Evolutionary conservation across 176 grass and related monocot genomes (phyloP).

Genomic region (Eleusine indica): DNA sequence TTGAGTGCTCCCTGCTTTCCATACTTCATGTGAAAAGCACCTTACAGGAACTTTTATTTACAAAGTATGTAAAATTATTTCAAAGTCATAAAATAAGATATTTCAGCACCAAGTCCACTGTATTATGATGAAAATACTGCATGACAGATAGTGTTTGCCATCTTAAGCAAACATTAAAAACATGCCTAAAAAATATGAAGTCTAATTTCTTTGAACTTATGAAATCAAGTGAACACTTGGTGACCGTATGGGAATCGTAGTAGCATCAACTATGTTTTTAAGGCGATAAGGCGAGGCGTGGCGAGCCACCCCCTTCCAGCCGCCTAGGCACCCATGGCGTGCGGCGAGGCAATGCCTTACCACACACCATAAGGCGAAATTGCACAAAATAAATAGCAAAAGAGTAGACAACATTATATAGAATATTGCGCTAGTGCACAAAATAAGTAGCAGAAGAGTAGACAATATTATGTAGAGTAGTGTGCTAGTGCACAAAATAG

Average conservation of each 20-base stretch:
- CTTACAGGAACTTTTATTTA: slow-evolving; percentile 12
- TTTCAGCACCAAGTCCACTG: neutral
- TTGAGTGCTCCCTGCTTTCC: neutral
- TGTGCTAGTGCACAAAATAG: too few relatives aligned
- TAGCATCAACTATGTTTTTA: neutral
- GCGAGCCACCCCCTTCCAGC: too few relatives aligned
- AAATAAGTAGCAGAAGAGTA: too few relatives aligned
- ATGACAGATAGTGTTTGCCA: neutral
- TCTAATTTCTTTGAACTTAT: neutral
- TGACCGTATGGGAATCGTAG: neutral
- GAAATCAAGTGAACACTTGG: neutral
- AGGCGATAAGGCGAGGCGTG: too few relatives aligned
- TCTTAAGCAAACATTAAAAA: slow-evolving; percentile 2
- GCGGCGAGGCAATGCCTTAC: too few relatives aligned
- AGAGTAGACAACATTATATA: too few relatives aligned
- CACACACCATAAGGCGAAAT: too few relatives aligned
- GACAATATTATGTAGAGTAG: too few relatives aligned
- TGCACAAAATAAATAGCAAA: too few relatives aligned
- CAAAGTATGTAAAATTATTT: slow-evolving; percentile 5
- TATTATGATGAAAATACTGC: neutral
- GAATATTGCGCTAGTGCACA: too few relatives aligned
- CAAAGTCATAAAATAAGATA: neutral
- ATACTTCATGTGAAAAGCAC: neutral
- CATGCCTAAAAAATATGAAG: neutral
- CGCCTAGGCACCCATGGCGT: too few relatives aligned